Evolutionary conservation across 805 yeast species (phyloP).

Genomic region (Wickerhamiella bombiphila): DNA sequence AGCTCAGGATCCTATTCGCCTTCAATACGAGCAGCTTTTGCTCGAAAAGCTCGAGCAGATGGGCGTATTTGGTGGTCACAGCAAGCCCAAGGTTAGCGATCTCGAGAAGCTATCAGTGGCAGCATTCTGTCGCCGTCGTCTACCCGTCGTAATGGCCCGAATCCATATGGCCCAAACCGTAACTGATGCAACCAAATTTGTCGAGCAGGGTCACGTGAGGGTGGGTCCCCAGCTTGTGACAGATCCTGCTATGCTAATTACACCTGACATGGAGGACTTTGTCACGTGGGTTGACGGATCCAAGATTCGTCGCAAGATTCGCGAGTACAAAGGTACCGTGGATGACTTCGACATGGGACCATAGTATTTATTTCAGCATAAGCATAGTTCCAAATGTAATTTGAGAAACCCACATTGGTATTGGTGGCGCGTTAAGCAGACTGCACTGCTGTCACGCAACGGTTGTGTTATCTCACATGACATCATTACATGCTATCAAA

Average conservation of each 20-base stretch:
- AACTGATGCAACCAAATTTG: constrained; percentile 73
- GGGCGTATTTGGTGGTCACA: constrained; percentile 68
- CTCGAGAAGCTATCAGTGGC: constrained; percentile 86
- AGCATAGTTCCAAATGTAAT: too few species aligned
- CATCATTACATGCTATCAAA: too few species aligned
- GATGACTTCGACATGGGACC: constrained; percentile 58
- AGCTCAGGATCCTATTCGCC: constrained; percentile 74
- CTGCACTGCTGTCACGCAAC: too few species aligned
- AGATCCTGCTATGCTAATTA: constrained; percentile 88
- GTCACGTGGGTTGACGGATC: constrained; percentile 95
- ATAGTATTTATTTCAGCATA: too few species aligned
- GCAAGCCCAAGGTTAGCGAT: constrained; percentile 72
- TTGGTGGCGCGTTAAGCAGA: too few species aligned
- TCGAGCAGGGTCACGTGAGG: constrained; percentile 95
- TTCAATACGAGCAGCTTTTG: constrained; percentile 75
- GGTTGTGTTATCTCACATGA: too few species aligned
- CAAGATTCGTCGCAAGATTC: constrained; percentile 79
- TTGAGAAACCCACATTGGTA: too few species aligned
- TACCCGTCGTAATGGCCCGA: constrained; percentile 90
- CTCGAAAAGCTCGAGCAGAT: constrained; percentile 76
- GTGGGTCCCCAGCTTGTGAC: constrained; percentile 94
- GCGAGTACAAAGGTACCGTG: constrained; percentile 62
- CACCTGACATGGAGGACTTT: constrained; percentile 89
- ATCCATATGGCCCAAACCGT: constrained; percentile 85
- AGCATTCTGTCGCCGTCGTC: constrained; percentile 79